A percentile compares a stretch with the other conserved stretches of the same genome.
Conservation (phyloP, 1,284 basidiomycete genomes). For the Grifola frondosa region DNA sequence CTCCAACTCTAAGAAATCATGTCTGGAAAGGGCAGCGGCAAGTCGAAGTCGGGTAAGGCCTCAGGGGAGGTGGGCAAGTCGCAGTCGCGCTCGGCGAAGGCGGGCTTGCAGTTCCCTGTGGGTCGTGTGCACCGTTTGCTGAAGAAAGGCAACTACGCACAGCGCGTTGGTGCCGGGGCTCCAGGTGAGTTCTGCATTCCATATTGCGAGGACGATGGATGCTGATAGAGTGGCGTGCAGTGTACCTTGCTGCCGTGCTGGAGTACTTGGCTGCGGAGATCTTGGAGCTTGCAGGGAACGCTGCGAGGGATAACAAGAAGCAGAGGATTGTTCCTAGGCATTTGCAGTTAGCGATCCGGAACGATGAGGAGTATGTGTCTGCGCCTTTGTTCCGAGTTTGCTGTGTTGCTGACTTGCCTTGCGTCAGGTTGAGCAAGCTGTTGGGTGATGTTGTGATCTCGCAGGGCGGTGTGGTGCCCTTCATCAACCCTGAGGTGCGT, state of each 20-base stretch:
- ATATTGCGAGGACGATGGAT: slow-evolving; percentile 1
- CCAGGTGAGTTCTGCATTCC: slow-evolving; percentile 50
- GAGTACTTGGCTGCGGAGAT: slow-evolving; percentile 88
- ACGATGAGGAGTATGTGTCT: slow-evolving; percentile 69
- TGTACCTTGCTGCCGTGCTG: slow-evolving; percentile 84
- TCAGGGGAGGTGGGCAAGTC: slow-evolving; percentile 49
- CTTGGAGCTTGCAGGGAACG: slow-evolving; percentile 85
- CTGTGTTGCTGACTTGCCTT: not conserved
- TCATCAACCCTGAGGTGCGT: slow-evolving; percentile 46
- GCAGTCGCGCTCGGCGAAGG: slow-evolving; percentile 79
- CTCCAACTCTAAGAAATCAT: slow-evolving; percentile 31
- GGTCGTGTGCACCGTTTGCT: slow-evolving; percentile 91
- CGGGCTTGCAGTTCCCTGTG: slow-evolving; percentile 83
- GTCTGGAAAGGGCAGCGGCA: slow-evolving; percentile 61
- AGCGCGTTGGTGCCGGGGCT: slow-evolving; percentile 77
- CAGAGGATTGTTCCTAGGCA: slow-evolving; percentile 87
- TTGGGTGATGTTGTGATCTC: slow-evolving; percentile 83
- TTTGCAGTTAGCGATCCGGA: slow-evolving; percentile 85
- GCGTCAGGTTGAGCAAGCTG: slow-evolving; percentile 58
- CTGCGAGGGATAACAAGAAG: slow-evolving; percentile 79
- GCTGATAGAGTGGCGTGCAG: slow-evolving; percentile 32
- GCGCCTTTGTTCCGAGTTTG: not conserved
- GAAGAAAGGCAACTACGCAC: slow-evolving; percentile 86
- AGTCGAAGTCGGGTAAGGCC: slow-evolving; percentile 61
- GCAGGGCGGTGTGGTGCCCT: slow-evolving; percentile 83